Conservation (phyloP, 257 asterid species). For the Forsythia viridissima region DNA sequence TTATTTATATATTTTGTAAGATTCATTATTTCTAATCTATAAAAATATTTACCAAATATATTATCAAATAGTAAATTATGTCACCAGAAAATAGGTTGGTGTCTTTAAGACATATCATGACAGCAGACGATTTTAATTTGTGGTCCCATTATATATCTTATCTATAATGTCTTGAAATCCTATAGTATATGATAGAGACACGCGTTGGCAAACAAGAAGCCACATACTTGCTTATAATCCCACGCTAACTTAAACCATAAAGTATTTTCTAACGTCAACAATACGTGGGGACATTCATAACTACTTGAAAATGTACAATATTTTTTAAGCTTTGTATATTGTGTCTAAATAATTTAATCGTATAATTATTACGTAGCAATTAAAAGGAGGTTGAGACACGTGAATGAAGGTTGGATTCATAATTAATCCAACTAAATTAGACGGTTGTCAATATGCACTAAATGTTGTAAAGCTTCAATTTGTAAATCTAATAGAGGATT, state of each 20-base stretch:
- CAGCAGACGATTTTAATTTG: not conserved
- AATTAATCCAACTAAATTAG: too few relatives aligned
- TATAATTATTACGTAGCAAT: not conserved
- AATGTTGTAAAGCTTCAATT: too few relatives aligned
- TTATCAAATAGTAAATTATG: too few relatives aligned
- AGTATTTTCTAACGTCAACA: not conserved
- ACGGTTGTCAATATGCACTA: too few relatives aligned
- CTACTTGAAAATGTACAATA: not conserved
- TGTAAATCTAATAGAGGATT: too few relatives aligned
- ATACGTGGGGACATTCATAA: not conserved
- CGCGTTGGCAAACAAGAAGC: constrained; percentile 25
- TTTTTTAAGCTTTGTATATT: too few relatives aligned
- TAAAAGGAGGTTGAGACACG: not conserved
- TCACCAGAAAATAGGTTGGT: not conserved
- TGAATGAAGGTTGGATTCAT: not conserved
- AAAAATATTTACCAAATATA: too few relatives aligned
- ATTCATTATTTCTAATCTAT: too few relatives aligned
- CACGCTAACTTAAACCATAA: not conserved
- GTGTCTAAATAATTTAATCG: too few relatives aligned
- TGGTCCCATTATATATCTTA: constrained; percentile 8
- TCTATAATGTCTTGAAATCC: not conserved
- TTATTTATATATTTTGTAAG: too few relatives aligned
- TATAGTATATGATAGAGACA: not conserved
- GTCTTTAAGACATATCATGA: not conserved
- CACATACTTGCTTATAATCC: constrained; percentile 9